Evolutionary conservation across 495 filamentous ascomycete genomes (phyloP).

Genomic region (Podospora conica): DNA sequence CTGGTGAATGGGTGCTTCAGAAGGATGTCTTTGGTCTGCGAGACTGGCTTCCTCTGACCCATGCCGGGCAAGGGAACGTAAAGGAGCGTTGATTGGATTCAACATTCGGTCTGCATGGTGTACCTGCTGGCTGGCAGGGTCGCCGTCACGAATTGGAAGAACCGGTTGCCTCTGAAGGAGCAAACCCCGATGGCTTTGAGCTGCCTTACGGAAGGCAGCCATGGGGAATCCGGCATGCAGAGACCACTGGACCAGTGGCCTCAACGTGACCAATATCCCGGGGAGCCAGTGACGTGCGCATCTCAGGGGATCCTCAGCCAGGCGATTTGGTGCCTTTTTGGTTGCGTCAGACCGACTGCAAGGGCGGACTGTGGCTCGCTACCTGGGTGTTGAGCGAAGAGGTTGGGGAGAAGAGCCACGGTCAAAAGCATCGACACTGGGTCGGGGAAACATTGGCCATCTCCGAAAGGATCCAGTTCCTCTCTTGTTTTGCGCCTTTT

Average conservation of each 20-base stretch:
- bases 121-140: neutral
- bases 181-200: neutral
- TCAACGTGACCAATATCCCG: neutral
- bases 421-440: neutral
- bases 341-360: neutral
- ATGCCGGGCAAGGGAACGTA: neutral
- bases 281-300: neutral
- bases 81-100: neutral
- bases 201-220: neutral
- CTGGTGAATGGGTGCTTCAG: neutral
- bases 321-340: neutral
- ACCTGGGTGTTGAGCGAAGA: neutral
- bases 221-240: neutral
- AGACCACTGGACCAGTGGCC: neutral
- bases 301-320: neutral
- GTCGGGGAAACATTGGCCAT: neutral
- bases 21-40: neutral
- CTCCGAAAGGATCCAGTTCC: neutral
- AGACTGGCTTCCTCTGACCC: neutral
- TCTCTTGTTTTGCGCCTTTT: neutral
- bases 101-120: neutral
- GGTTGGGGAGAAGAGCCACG: neutral
- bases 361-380: neutral
- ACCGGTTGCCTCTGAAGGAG: slow-evolving; percentile 1
- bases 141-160: slow-evolving; percentile 9